A percentile compares a stretch with the other conserved stretches of the same genome.
Evolutionary conservation across 2,329 filamentous ascomycete species (phyloP).

Genomic region (Celoporthe dispersa): DNA sequence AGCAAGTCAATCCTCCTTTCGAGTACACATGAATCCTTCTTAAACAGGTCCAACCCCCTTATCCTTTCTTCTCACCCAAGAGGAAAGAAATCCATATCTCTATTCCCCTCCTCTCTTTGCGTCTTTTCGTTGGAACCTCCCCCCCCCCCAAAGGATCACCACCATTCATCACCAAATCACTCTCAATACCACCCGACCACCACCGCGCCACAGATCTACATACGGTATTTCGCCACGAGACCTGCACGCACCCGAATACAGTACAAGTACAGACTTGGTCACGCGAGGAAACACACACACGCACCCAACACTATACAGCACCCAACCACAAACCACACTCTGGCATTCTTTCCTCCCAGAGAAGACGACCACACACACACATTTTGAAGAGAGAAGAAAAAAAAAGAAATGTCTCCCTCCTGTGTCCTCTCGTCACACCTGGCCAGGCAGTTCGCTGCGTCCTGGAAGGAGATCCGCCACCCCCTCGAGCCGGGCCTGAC

Average conservation of each 20-base stretch:
- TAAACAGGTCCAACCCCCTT: conserved; percentile 4
- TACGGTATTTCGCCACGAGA: no score
- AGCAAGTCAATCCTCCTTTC: not conserved
- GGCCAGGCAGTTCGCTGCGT: conserved; percentile 63
- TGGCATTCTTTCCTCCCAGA: not conserved
- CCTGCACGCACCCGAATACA: not conserved
- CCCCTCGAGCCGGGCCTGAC: conserved; percentile 33
- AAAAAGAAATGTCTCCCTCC: conserved; percentile 56
- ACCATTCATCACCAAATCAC: not conserved
- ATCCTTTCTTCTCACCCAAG: not conserved
- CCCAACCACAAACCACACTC: not conserved
- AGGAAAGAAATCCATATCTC: not conserved
- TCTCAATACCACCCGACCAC: not conserved
- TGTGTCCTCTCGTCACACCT: conserved; percentile 66
- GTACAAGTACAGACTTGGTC: no score
- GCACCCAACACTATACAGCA: no score
- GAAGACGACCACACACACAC: no score
- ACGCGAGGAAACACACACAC: no score
- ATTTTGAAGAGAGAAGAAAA: no score
- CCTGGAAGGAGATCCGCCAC: conserved; percentile 58
- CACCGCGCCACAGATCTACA: not conserved
- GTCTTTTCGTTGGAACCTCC: not conserved
- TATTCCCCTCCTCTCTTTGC: not conserved
- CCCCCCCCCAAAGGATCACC: not conserved
- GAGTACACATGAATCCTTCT: not conserved